Conservation (phyloP, 192 early-diverging fungal species). For the Linnemannia elongata region DNA sequence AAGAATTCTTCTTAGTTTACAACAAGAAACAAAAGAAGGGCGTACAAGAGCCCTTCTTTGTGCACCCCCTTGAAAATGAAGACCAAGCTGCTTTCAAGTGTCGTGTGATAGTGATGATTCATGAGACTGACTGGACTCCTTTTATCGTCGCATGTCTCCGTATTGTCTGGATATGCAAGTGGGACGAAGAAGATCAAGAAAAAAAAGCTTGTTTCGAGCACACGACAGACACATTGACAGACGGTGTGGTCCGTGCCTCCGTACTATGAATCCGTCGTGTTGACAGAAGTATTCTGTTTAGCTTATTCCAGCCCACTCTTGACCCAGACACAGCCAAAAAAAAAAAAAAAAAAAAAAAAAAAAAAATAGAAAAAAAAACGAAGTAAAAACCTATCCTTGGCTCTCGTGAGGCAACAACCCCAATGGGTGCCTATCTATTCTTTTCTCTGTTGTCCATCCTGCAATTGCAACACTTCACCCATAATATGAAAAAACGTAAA, state of each 20-base stretch:
- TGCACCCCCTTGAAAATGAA: not conserved
- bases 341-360: not conserved
- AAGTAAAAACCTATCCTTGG: not conserved
- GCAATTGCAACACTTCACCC: not conserved
- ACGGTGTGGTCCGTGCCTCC: not conserved
- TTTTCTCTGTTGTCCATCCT: not conserved
- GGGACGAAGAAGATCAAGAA: not conserved
- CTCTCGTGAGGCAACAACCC: not conserved
- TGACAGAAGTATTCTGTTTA: not conserved
- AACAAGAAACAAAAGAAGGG: not conserved
- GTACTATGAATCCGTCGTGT: not conserved
- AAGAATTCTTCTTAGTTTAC: not conserved
- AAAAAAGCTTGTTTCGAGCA: slow-evolving; percentile 3
- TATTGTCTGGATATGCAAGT: too few relatives aligned
- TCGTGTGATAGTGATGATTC: too few relatives aligned
- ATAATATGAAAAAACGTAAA: not conserved
- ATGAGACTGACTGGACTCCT: too few relatives aligned
- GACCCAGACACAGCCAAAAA: not conserved
- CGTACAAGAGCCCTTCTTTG: not conserved
- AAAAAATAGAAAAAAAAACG: not conserved
- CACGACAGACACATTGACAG: not conserved
- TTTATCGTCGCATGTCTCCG: too few relatives aligned
- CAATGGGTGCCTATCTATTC: not conserved
- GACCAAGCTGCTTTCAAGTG: not conserved
- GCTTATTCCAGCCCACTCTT: not conserved